Evolutionary conservation across 805 yeast species (phyloP).

Genomic region (Metschnikowia lachancei): DNA sequence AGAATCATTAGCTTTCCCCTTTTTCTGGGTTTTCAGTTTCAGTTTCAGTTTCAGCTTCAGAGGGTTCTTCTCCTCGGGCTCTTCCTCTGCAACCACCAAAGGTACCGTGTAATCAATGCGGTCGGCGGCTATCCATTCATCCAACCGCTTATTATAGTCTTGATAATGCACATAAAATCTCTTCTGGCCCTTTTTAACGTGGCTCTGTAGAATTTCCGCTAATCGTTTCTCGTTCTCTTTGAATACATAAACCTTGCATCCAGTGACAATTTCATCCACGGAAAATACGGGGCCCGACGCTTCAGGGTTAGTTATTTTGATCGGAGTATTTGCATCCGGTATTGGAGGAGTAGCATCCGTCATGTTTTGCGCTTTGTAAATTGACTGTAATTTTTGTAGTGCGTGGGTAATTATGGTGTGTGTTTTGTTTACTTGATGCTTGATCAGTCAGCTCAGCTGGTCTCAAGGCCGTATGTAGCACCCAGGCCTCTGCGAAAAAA

Average conservation of each 20-base stretch:
- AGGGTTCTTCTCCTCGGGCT: conserved; percentile 45
- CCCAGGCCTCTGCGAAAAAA: no score
- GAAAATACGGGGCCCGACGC: conserved; percentile 20
- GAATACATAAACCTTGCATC: conserved; percentile 77
- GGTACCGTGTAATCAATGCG: conserved; percentile 72
- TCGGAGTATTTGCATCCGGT: conserved; percentile 12
- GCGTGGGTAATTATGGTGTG: background rate
- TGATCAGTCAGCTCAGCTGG: background rate
- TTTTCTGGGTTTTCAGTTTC: conserved; percentile 19
- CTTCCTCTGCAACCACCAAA: conserved; percentile 66
- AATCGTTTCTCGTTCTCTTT: conserved; percentile 78
- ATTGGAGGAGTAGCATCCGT: conserved; percentile 4
- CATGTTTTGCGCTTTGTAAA: conserved; percentile 1
- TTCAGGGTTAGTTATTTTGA: conserved; percentile 8
- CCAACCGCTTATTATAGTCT: conserved; percentile 92
- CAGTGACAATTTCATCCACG: conserved; percentile 57
- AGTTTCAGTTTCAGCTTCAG: conserved; percentile 27
- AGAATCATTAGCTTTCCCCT: conserved; percentile 7
- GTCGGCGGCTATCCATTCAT: conserved; percentile 83
- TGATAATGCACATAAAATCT: conserved; percentile 91
- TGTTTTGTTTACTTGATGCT: background rate
- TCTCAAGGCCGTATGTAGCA: no score
- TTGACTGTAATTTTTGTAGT: background rate
- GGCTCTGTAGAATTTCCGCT: conserved; percentile 83
- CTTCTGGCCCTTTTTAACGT: conserved; percentile 68